Conservation (phyloP, 1,284 basidiomycete species). For the Ceratobasidium sp. region DNA sequence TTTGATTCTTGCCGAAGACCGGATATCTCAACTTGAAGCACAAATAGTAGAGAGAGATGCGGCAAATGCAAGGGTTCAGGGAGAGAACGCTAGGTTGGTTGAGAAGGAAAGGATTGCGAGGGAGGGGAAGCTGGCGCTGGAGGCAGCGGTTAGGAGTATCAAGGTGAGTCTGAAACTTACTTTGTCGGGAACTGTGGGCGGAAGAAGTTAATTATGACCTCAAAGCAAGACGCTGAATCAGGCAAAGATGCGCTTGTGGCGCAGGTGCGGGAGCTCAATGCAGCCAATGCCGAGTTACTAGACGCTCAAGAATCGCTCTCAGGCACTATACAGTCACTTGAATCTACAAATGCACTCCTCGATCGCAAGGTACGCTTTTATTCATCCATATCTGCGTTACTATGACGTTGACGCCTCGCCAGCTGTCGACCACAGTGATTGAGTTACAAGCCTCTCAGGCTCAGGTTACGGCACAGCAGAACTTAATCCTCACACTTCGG, state of each 20-base stretch:
- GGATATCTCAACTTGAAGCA: constrained; percentile 35
- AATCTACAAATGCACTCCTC: constrained; percentile 3
- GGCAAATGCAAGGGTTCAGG: constrained; percentile 17
- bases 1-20: constrained; percentile 67
- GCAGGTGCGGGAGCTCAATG: constrained; percentile 69
- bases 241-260: constrained; percentile 72
- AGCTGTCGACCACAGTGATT: constrained; percentile 34
- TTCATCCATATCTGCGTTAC: background rate
- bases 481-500: constrained; percentile 13
- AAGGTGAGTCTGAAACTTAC: constrained; percentile 67
- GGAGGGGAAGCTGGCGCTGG: constrained; percentile 67
- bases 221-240: constrained; percentile 70
- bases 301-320: constrained; percentile 70
- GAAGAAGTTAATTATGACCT: constrained; percentile 60
- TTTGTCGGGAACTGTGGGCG: constrained; percentile 72
- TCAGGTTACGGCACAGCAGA: constrained; percentile 27
- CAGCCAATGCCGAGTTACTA: constrained; percentile 54
- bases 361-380: constrained; percentile 33
- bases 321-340: constrained; percentile 37
- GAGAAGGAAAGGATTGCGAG: constrained; percentile 31
- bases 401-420: background rate
- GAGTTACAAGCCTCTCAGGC: constrained; percentile 32
- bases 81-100: constrained; percentile 32
- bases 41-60: constrained; percentile 33
- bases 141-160: constrained; percentile 73